phyloP scores from a whole-genome alignment of 306 rosid species.

The Pterocarpus santalinus region DNA sequence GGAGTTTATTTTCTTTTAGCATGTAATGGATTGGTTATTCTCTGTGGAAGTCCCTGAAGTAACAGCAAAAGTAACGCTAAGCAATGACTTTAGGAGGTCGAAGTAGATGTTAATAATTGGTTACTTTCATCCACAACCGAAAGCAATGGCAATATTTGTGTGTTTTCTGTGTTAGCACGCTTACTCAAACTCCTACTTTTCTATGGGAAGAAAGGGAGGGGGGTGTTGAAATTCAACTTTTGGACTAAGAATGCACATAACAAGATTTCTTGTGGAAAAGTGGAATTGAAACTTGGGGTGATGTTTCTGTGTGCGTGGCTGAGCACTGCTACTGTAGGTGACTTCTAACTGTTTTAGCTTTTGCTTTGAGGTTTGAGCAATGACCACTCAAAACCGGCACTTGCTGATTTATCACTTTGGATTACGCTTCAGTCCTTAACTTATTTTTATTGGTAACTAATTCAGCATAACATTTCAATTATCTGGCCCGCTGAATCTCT shows the following conservation, averaged over 20 bases:
- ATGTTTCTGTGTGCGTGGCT: neutral
- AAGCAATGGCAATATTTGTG: constrained; percentile 34
- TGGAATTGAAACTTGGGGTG: constrained; percentile 27
- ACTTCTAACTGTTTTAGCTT: no score
- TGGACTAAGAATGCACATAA: constrained; percentile 33
- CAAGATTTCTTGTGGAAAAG: constrained; percentile 21
- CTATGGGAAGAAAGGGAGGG: neutral
- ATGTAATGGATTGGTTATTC: constrained; percentile 30
- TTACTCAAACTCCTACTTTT: constrained; percentile 26
- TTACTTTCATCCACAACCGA: constrained; percentile 12
- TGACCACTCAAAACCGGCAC: no score
- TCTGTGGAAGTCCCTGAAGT: constrained; percentile 19
- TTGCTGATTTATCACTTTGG: no score
- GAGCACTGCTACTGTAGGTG: no score
- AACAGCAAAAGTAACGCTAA: neutral
- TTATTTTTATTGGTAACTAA: no score
- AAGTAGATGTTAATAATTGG: constrained; percentile 37
- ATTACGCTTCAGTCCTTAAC: no score
- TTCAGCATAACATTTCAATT: no score
- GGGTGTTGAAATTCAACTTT: constrained; percentile 31
- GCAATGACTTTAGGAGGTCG: constrained; percentile 15
- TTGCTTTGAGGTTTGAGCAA: no score
- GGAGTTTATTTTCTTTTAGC: constrained; percentile 10
- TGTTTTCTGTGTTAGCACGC: neutral
- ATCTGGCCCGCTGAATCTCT: neutral